Evolutionary conservation across 148 eudicot genomes (phyloP).

Genomic region (Vaccinium corymbosum): DNA sequence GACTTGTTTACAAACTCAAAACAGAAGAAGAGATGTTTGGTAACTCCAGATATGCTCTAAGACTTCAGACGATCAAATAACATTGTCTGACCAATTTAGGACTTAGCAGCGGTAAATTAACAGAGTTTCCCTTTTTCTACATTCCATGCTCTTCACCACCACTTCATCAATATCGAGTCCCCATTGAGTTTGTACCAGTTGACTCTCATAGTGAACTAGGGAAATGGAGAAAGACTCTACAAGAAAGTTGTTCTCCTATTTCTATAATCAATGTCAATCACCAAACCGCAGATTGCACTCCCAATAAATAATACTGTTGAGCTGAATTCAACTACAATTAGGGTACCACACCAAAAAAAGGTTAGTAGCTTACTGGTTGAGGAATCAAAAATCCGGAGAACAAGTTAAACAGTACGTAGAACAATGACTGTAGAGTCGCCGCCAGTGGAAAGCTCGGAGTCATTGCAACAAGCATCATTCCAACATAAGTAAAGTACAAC

Average conservation of each 20-base stretch:
- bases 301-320: background rate
- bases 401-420: background rate
- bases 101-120: background rate
- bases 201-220: background rate
- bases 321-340: background rate
- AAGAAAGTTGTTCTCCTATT: background rate
- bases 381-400: background rate
- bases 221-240: background rate
- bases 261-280: background rate
- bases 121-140: background rate
- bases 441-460: background rate
- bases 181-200: background rate
- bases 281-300: background rate
- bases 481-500: slow-evolving; percentile 51
- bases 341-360: background rate
- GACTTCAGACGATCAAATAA: background rate
- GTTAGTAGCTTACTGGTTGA: background rate
- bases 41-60: background rate
- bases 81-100: background rate
- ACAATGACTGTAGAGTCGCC: background rate
- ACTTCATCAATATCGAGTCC: background rate
- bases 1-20: background rate
- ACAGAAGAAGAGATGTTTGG: background rate
- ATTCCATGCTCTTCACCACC: background rate
- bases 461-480: slow-evolving; percentile 1